Conservation (phyloP, 176 grass and related monocot species). For the Aegilops longissima region DNA sequence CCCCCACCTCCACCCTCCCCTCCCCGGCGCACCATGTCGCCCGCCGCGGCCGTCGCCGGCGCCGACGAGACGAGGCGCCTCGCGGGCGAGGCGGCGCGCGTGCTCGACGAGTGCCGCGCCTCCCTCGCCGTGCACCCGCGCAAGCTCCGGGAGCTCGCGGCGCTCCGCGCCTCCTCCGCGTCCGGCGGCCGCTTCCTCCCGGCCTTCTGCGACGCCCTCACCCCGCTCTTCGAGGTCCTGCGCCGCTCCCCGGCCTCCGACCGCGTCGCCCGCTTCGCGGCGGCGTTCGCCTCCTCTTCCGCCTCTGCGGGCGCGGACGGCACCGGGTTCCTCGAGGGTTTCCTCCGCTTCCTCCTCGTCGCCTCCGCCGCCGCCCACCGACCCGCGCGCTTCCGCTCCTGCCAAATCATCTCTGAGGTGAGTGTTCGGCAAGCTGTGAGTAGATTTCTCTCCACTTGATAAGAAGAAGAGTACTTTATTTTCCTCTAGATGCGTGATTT, state of each 20-base stretch:
- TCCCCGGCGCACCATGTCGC: slow-evolving; percentile 13
- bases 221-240: slow-evolving; percentile 66
- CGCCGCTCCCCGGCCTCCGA: slow-evolving; percentile 57
- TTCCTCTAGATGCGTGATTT: background rate
- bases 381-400: slow-evolving; percentile 60
- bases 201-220: slow-evolving; percentile 54
- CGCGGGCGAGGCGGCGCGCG: slow-evolving; percentile 44
- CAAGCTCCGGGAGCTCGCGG: slow-evolving; percentile 70
- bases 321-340: slow-evolving; percentile 71
- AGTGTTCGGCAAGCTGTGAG: background rate
- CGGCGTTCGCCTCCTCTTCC: slow-evolving; percentile 52
- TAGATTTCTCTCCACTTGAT: background rate
- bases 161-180: slow-evolving; percentile 46
- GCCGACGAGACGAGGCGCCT: slow-evolving; percentile 42
- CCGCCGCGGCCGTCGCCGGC: background rate
- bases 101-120: slow-evolving; percentile 70
- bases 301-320: slow-evolving; percentile 7
- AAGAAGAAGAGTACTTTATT: too few species aligned
- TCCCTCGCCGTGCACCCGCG: slow-evolving; percentile 71
- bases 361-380: slow-evolving; percentile 56
- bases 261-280: slow-evolving; percentile 56
- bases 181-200: slow-evolving; percentile 45
- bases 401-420: slow-evolving; percentile 87
- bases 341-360: slow-evolving; percentile 62
- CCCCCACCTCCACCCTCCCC: background rate